A percentile compares a stretch with the other conserved stretches of the same genome.
Evolutionary conservation across 208 protist species (phyloP).

Genomic region (Porcisia deanei): DNA sequence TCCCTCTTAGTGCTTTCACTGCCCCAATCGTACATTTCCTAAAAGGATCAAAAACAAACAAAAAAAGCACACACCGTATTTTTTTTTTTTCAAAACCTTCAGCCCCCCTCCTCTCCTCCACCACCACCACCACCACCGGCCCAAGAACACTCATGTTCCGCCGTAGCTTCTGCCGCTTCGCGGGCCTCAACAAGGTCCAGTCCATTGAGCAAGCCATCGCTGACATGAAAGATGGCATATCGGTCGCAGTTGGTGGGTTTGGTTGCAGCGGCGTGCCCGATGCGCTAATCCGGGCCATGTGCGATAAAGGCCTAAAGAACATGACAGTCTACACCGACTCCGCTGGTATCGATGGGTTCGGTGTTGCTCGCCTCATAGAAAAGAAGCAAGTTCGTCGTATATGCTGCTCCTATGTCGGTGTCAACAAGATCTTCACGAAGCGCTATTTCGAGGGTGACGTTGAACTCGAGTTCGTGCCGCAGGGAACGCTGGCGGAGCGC

Average conservation of each 20-base stretch:
- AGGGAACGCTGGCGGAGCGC: conserved; percentile 96
- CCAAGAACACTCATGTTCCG: conserved; percentile 45
- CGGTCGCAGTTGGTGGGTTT: conserved; percentile 95
- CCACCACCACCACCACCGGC: neutral
- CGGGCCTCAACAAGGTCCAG: conserved; percentile 76
- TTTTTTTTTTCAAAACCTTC: neutral
- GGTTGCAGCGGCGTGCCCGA: conserved; percentile 96
- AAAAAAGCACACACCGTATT: neutral
- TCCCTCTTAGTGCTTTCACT: too few species aligned
- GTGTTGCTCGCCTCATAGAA: conserved; percentile 95
- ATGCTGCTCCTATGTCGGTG: conserved; percentile 96
- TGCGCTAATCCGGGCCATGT: conserved; percentile 90
- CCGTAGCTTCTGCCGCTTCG: conserved; percentile 44
- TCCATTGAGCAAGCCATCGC: conserved; percentile 68
- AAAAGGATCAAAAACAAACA: too few species aligned
- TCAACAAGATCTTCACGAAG: conserved; percentile 95
- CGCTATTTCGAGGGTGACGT: conserved; percentile 95
- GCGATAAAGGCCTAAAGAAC: conserved; percentile 84
- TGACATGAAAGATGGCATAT: conserved; percentile 68
- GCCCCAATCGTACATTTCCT: too few species aligned
- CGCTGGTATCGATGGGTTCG: conserved; percentile 95
- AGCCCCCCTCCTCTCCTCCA: neutral
- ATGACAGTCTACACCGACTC: conserved; percentile 96
- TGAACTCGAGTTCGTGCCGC: conserved; percentile 96
- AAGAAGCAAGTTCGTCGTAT: conserved; percentile 85